phyloP scores from a whole-genome alignment of 108 stramenopile species.

The Cyclotella baltica region DNA sequence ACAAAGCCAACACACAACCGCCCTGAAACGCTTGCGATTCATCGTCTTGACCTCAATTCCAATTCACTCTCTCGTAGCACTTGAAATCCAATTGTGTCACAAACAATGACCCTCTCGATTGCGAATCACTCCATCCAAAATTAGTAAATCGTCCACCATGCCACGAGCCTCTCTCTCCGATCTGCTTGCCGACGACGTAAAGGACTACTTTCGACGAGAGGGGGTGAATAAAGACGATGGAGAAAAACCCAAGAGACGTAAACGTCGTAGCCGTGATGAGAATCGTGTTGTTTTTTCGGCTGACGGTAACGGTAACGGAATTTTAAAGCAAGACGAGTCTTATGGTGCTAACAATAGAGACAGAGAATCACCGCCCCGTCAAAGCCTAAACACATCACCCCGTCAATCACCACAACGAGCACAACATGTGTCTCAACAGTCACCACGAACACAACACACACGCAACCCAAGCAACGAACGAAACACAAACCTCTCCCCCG shows the following conservation, averaged over 20 bases:
- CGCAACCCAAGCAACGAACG: conserved; percentile 3
- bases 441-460: not conserved
- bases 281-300: too few relatives aligned
- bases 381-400: not conserved
- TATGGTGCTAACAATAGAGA: not conserved
- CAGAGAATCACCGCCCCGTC: not conserved
- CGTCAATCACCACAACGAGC: too few relatives aligned
- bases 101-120: too few relatives aligned
- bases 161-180: conserved; percentile 34
- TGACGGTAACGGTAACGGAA: not conserved
- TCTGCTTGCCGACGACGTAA: conserved; percentile 47
- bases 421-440: too few relatives aligned
- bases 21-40: too few relatives aligned
- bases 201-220: conserved; percentile 48
- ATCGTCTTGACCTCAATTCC: too few relatives aligned
- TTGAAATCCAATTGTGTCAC: too few relatives aligned
- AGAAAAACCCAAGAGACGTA: too few relatives aligned
- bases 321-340: not conserved
- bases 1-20: too few relatives aligned
- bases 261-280: too few relatives aligned
- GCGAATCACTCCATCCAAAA: not conserved
- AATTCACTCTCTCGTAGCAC: too few relatives aligned
- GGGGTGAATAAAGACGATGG: conserved; percentile 13
- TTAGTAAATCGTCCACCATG: not conserved
- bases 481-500: conserved; percentile 7